These are phyloP conservation scores for Candida loeiensis DNA, from an alignment of 805 yeast genomes.

Conservation along the genomic window DNA sequence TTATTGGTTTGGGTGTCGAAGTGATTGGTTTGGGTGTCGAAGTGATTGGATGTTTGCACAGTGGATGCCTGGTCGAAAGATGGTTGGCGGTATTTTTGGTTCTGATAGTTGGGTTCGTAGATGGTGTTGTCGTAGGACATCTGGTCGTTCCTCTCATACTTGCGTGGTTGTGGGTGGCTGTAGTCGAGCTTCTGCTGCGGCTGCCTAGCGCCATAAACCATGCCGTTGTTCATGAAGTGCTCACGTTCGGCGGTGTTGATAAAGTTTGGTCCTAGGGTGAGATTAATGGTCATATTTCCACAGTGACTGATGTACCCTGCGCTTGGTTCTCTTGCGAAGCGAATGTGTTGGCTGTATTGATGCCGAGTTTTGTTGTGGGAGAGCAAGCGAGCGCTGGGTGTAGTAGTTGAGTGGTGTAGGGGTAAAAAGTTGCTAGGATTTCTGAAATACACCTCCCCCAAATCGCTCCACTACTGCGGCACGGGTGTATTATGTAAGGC, in stretches of 20 bases:
- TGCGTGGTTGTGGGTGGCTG: too few relatives aligned
- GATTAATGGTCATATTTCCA: neutral
- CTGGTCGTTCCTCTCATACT: too few relatives aligned
- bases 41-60: too few relatives aligned
- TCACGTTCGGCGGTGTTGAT: neutral
- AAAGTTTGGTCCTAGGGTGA: neutral
- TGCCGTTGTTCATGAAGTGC: neutral
- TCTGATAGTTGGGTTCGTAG: too few relatives aligned
- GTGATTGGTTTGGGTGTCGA: too few relatives aligned
- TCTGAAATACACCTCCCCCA: neutral
- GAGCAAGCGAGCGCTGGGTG: neutral
- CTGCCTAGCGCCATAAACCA: neutral
- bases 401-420: neutral
- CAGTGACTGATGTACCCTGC: neutral
- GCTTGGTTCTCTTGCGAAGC: neutral
- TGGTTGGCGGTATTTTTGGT: too few relatives aligned
- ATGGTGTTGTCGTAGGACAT: neutral
- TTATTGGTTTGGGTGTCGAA: too few relatives aligned
- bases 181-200: neutral
- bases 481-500: neutral
- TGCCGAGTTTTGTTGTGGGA: too few relatives aligned
- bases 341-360: constrained; percentile 3
- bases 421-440: neutral
- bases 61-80: too few relatives aligned
- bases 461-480: constrained; percentile 1